Evolutionary conservation across 768 basidiomycete genomes (phyloP), one percentile per base, ranked within the genome.

Genomic region (Pleurotus citrinopileatus): DNA sequence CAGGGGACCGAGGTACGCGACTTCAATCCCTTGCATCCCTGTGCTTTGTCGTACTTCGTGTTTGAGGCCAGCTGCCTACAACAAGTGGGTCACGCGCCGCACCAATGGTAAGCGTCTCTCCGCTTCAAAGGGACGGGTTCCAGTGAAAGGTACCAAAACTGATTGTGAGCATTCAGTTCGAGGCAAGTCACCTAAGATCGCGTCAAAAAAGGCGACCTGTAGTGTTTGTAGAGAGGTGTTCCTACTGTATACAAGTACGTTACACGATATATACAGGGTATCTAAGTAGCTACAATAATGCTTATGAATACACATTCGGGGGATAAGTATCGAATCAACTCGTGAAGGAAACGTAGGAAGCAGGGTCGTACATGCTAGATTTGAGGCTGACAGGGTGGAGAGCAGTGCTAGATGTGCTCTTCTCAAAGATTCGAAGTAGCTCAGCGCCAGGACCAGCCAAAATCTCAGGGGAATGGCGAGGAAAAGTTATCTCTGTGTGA

Each of bases 1-100:
- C 32, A 67, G 59, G 23, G 83, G 83, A 10, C 83, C 83, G 9
- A 84, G 67, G 61, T 76, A 80, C 23, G 74, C 77, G 32, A 84
- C 64, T 12, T 27, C 46, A 17, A 28, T 29, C 13, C 22, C 19
- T 36, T 15, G 17, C 34, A 25, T 51, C 48, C 34, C 10, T 17
- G 22, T 7, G 32, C n/a, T 48, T n/a, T n/a, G n/a, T n/a, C n/a
- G n/a, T n/a, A n/a, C n/a, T n/a, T n/a, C n/a, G 45, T 17, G n/a
- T n/a, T 25, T 23, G 27, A 28, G 15, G 15, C n/a, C n/a, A n/a
- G n/a, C n/a, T n/a, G n/a, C n/a, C n/a, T n/a, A n/a, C n/a, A n/a
- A n/a, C n/a, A n/a, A n/a, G n/a, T n/a, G n/a, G n/a, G n/a, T n/a
- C n/a, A n/a, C n/a, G n/a, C n/a, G n/a, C n/a, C n/a, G n/a, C n/a